These are phyloP conservation scores for Endoconidiophora polonica DNA, from an alignment of 2,329 filamentous ascomycete species.

Conservation along the genomic window DNA sequence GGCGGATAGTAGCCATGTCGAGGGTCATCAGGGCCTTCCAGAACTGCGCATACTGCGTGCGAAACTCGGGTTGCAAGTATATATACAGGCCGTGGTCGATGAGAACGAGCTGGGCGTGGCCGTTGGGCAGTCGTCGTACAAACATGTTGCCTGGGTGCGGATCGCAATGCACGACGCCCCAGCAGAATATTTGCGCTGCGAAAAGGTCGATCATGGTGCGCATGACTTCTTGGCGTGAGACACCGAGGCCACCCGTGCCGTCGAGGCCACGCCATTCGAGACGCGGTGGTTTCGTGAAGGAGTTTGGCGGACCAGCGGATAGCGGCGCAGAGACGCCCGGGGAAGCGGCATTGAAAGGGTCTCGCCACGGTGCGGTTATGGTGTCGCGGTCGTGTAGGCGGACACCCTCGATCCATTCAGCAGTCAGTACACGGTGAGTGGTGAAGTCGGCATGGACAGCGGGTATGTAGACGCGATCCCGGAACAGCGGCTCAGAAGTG, in stretches of 20 bases:
- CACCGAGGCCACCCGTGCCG: slow-evolving; percentile 63
- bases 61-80: slow-evolving; percentile 68
- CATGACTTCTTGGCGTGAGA: slow-evolving; percentile 79
- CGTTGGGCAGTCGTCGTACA: slow-evolving; percentile 66
- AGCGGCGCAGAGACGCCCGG: slow-evolving; percentile 59
- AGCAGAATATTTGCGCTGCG: slow-evolving; percentile 95
- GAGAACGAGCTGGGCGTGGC: slow-evolving; percentile 77
- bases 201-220: slow-evolving; percentile 92
- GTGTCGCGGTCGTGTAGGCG: slow-evolving; percentile 81
- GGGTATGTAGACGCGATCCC: slow-evolving; percentile 74
- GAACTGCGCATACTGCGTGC: slow-evolving; percentile 72
- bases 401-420: slow-evolving; percentile 95
- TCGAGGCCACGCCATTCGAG: slow-evolving; percentile 58
- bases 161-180: slow-evolving; percentile 90
- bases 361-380: slow-evolving; percentile 62
- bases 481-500: slow-evolving; percentile 55
- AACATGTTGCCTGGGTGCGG: slow-evolving; percentile 97
- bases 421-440: slow-evolving; percentile 71
- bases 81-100: slow-evolving; percentile 97
- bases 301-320: slow-evolving; percentile 32
- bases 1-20: slow-evolving; percentile 63
- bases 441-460: slow-evolving; percentile 68
- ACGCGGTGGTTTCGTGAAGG: slow-evolving; percentile 57
- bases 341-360: slow-evolving; percentile 58
- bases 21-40: slow-evolving; percentile 93